These are phyloP conservation scores for Xylariales sp. DNA, from an alignment of 2,329 filamentous ascomycete species.

Conservation along the genomic window DNA sequence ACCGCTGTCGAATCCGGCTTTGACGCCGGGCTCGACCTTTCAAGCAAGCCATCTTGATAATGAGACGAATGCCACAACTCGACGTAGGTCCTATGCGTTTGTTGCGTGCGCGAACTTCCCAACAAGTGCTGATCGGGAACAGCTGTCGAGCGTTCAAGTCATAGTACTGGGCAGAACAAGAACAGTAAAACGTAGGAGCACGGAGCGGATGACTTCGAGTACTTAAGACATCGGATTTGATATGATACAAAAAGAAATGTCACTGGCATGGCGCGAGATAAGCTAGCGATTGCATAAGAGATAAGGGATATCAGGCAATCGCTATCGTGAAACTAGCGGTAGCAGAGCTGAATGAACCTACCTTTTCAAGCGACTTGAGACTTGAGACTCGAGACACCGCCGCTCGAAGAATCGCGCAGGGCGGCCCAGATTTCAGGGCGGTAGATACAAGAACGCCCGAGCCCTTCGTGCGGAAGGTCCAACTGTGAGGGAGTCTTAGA, in stretches of 20 bases:
- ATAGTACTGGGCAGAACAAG: not conserved
- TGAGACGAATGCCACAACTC: slow-evolving; percentile 9
- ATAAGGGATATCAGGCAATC: slow-evolving; percentile 13
- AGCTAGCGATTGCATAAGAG: slow-evolving; percentile 18
- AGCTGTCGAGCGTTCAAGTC: no score
- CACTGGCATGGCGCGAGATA: slow-evolving; percentile 15
- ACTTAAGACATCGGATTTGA: slow-evolving; percentile 1
- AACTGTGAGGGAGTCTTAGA: no score
- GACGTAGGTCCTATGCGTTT: not conserved
- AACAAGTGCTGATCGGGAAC: no score
- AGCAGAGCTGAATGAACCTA: not conserved
- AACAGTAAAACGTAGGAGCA: slow-evolving; percentile 2
- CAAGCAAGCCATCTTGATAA: slow-evolving; percentile 15
- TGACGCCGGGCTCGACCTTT: slow-evolving; percentile 18
- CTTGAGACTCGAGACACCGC: no score
- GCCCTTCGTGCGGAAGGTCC: no score
- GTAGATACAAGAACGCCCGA: no score
- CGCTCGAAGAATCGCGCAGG: not conserved
- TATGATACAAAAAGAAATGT: not conserved
- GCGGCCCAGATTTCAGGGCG: no score
- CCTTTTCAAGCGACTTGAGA: not conserved
- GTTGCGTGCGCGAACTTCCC: no score
- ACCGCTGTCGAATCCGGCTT: slow-evolving; percentile 18
- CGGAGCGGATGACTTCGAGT: slow-evolving; percentile 9
- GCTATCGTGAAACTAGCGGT: not conserved